Conservation (phyloP, 1,139 yeast genomes). For the Pichia terricola region DNA sequence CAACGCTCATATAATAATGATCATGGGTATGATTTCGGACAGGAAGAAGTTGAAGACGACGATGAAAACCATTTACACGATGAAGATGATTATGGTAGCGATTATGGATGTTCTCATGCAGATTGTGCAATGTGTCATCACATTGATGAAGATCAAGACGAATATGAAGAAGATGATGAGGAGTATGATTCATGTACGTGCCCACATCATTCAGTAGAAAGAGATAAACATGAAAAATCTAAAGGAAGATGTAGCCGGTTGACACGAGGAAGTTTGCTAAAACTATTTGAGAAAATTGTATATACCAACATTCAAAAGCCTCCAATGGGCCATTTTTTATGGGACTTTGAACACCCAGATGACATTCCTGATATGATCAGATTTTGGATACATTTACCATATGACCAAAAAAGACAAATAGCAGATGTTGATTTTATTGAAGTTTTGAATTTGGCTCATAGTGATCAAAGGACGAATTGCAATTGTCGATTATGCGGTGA, state of each 20-base stretch:
- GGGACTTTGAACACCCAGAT: slow-evolving; percentile 49
- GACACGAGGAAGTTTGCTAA: background rate
- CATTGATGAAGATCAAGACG: slow-evolving; percentile 6
- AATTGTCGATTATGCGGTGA: slow-evolving; percentile 77
- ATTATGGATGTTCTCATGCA: slow-evolving; percentile 14
- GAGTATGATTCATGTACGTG: slow-evolving; percentile 13
- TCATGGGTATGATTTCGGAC: background rate
- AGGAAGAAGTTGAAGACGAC: slow-evolving; percentile 12
- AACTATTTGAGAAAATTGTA: background rate
- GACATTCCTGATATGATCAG: slow-evolving; percentile 48
- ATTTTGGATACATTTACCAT: slow-evolving; percentile 64
- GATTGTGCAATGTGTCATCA: slow-evolving; percentile 12
- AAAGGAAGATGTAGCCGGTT: slow-evolving; percentile 1
- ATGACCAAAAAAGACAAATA: slow-evolving; percentile 51
- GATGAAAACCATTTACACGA: slow-evolving; percentile 5
- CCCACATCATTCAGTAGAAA: slow-evolving; percentile 9
- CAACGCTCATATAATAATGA: slow-evolving; percentile 24
- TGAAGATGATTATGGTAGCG: slow-evolving; percentile 12
- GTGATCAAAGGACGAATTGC: slow-evolving; percentile 46
- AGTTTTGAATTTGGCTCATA: slow-evolving; percentile 54
- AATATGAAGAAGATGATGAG: slow-evolving; percentile 15
- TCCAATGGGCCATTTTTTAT: slow-evolving; percentile 25
- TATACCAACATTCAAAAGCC: slow-evolving; percentile 10
- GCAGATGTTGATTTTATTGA: slow-evolving; percentile 64
- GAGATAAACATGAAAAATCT: slow-evolving; percentile 7